Base-by-base conservation (phyloP, 1,284 basidiomycete species). In the Cystobasidiaceae sp. region DNA sequence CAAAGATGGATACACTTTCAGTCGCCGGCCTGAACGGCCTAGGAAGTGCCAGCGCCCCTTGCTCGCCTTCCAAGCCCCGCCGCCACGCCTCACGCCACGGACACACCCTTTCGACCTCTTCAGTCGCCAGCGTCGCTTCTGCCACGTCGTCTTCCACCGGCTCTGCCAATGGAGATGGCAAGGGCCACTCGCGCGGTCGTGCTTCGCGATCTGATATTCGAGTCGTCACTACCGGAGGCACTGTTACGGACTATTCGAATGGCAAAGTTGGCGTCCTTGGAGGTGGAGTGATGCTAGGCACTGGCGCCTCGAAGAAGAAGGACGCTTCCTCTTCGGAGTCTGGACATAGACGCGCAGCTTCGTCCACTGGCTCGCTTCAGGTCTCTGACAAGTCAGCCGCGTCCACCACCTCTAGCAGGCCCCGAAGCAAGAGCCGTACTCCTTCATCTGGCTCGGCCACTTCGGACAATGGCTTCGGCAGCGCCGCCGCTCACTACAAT, bases 261-360 rank as follows among this genome's bases (percentile, higher is more conserved):
- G 74, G 74, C 15, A 73, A 73, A 50, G 74, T 75, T 46, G 74
- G 73, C 34, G 74, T 75, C 6, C 70, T 75, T 25, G 72, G 72
- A 28, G 74, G 74, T n/a, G 74, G 74, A 17, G 73, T 74, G 30
- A 50, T 75, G n/a, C 69, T 75, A 32, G 74, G 74, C 8, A 67
- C 70, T 7, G 59, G 63, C 11, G 51, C 54, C n/a, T n/a, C n/a
- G n/a, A n/a, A 73, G 73, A 21, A 72, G 67, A 41, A 56, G 28
- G 45, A 57, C n/a, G 58, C 28, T 28, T 43, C 19, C 27, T n/a
- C 13, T 19, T 44, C 27, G 23, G 39, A 28, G 9, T 30, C 8
- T 1, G 15, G 39, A 56, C 25, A 56, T 43, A 28, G 44, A 41
- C 28, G 37, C 32, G 8, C 54, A 56, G 39, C n/a, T n/a, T n/a